Percentiles rank a stretch among this genome's conserved stretches.
Evolutionary conservation across 2,329 filamentous ascomycete species (phyloP).

Genomic region (Rhexocercosporidium sp.): DNA sequence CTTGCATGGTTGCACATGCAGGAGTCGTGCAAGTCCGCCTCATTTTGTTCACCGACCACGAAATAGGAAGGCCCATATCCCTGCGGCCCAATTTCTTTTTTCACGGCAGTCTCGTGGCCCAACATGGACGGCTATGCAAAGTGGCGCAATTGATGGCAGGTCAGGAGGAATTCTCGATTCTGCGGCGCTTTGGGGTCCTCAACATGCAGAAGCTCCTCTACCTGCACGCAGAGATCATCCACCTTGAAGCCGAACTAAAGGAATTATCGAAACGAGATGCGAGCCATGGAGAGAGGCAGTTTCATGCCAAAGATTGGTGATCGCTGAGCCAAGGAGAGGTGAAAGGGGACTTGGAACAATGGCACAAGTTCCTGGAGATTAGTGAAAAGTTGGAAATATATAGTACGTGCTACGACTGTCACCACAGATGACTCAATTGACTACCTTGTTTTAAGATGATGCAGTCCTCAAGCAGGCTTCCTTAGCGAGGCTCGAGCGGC

Average conservation of each 20-base stretch:
- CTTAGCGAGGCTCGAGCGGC: no score
- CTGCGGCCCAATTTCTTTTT: not conserved
- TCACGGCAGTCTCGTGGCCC: not conserved
- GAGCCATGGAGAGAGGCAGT: constrained; percentile 8
- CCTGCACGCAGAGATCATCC: constrained; percentile 40
- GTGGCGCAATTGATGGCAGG: constrained; percentile 40
- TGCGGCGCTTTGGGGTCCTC: constrained; percentile 39
- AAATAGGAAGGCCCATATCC: no score
- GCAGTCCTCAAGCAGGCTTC: no score
- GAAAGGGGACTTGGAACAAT: constrained; percentile 31
- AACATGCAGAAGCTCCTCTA: constrained; percentile 40
- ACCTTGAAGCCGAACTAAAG: constrained; percentile 34
- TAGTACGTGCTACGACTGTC: constrained; percentile 26
- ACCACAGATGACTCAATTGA: no score
- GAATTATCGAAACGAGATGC: constrained; percentile 22
- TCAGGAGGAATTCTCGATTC: constrained; percentile 38
- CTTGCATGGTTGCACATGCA: no score
- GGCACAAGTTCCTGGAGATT: constrained; percentile 30
- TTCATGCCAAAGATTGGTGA: constrained; percentile 33
- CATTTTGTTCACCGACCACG: no score
- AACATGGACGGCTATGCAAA: constrained; percentile 35
- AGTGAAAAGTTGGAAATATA: constrained; percentile 33
- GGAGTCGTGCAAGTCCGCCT: no score
- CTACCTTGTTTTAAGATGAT: no score
- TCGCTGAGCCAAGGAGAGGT: constrained; percentile 22